Evolutionary conservation across 2,329 filamentous ascomycete species (phyloP), one percentile per base, ranked within the genome.

Genomic region (Botrytis squamosa): DNA sequence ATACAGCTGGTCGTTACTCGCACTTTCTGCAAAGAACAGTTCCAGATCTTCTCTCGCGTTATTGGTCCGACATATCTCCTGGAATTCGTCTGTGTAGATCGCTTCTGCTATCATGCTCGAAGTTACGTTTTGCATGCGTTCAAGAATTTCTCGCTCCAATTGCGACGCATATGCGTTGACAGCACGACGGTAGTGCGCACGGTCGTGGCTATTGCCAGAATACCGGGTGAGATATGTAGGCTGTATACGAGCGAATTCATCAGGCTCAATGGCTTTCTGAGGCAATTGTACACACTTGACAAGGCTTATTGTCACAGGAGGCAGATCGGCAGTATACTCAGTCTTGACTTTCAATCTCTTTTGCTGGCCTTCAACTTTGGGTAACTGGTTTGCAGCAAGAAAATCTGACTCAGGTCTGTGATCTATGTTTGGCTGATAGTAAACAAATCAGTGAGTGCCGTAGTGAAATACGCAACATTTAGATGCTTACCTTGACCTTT

Each of bases 181-280:
- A 1, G 59, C 59, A 62, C 12, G 36, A 4, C 12, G 3, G 59
- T 40, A 40, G 3, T 25, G 6, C 1, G 22, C 1, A 25, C 22
- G 36, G 6, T 40, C 22, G 5, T 62, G 59, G 36, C 33, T 62
- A 2, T 2, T 6, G 6, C 59, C 4, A 38, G 20, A 22, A 25
- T n/a, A 40, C 0, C 3, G 12, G 4, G 36, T 40, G 20, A 62
- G 25, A 16, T 16, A 40, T 3, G 49, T 3, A 3, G 49, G 25
- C 5, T 52, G 12, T n/a, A n/a, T 7, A 2, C 5, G 25, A 16
- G 12, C 0, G 2, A n/a, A 52, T 14, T 52, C 2, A 0, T 1
- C 0, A 7, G 25, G 49, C 0, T 14, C 12, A 7, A 52, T 52
- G 25, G 49, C 25, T n/a, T 12, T n/a, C 49, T 52, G 49, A 0